A percentile compares a stretch with the other conserved stretches of the same genome.
Conservation (phyloP, 352 stramenopile genomes). For the Aphanomyces cochlioides region DNA sequence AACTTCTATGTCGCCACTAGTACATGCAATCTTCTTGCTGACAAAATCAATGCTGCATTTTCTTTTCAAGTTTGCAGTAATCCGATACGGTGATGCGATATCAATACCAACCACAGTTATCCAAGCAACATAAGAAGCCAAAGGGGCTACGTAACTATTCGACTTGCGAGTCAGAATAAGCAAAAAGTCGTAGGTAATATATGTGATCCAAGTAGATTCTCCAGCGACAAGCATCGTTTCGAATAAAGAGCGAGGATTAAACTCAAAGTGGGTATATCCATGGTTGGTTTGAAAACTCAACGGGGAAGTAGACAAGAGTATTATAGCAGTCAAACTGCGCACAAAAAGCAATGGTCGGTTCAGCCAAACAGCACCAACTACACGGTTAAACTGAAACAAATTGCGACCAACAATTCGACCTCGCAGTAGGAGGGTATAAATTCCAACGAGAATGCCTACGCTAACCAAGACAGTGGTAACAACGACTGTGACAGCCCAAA, state of each 20-base stretch:
- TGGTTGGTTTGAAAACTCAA: neutral
- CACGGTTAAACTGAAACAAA: constrained; percentile 17
- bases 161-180: constrained; percentile 4
- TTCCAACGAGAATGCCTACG: neutral
- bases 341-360: constrained; percentile 15
- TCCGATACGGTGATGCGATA: neutral
- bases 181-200: constrained; percentile 18
- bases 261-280: constrained; percentile 20
- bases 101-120: neutral
- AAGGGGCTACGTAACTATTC: neutral
- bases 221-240: constrained; percentile 15
- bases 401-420: constrained; percentile 14
- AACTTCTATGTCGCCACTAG: neutral
- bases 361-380: constrained; percentile 23
- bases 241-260: constrained; percentile 4
- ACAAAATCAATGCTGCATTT: neutral
- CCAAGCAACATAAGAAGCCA: neutral
- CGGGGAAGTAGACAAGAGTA: constrained; percentile 13
- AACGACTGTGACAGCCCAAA: constrained; percentile 10
- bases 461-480: neutral
- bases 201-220: constrained; percentile 22
- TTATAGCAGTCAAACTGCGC: constrained; percentile 16
- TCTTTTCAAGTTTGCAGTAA: neutral
- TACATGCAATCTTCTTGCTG: neutral
- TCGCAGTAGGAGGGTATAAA: neutral